These are phyloP conservation scores for Aciculosporium take DNA, from an alignment of 2,329 filamentous ascomycete genomes.

Conservation along the genomic window DNA sequence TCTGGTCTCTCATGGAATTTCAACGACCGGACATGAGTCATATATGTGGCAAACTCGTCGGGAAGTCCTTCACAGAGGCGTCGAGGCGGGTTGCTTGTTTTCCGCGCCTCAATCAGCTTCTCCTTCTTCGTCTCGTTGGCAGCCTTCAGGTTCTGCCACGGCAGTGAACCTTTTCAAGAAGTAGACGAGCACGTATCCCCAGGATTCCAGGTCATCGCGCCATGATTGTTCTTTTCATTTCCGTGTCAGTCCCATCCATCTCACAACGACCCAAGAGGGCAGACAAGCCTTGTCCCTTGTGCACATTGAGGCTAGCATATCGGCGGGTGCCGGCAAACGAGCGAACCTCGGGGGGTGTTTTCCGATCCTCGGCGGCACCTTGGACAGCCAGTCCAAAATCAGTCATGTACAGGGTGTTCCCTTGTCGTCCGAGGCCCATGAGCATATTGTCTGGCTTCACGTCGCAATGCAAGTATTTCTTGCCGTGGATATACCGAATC, in stretches of 20 bases:
- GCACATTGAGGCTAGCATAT: conserved; percentile 3
- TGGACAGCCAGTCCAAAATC: conserved; percentile 76
- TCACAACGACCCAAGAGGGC: too few species aligned
- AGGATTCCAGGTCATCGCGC: conserved; percentile 3
- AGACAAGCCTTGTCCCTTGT: not conserved
- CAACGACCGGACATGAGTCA: conserved; percentile 61
- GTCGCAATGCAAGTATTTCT: conserved; percentile 98
- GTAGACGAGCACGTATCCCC: conserved; percentile 3
- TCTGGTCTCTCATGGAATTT: conserved; percentile 64
- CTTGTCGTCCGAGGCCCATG: conserved; percentile 97
- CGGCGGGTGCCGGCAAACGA: not conserved
- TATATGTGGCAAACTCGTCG: conserved; percentile 61
- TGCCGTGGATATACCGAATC: conserved; percentile 98
- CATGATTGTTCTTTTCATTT: not conserved
- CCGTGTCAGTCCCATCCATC: too few species aligned
- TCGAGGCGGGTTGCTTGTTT: conserved; percentile 45
- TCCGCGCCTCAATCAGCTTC: conserved; percentile 10
- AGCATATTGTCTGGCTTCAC: conserved; percentile 99
- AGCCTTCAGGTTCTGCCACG: not conserved
- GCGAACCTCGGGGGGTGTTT: not conserved
- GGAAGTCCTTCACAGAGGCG: conserved; percentile 62
- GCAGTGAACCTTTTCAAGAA: not conserved
- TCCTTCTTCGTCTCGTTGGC: conserved; percentile 49
- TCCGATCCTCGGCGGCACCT: not conserved
- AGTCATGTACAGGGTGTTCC: conserved; percentile 98